Evolutionary conservation across 1,139 yeast species (phyloP).

Genomic region (Yamadazyma diddensiae): DNA sequence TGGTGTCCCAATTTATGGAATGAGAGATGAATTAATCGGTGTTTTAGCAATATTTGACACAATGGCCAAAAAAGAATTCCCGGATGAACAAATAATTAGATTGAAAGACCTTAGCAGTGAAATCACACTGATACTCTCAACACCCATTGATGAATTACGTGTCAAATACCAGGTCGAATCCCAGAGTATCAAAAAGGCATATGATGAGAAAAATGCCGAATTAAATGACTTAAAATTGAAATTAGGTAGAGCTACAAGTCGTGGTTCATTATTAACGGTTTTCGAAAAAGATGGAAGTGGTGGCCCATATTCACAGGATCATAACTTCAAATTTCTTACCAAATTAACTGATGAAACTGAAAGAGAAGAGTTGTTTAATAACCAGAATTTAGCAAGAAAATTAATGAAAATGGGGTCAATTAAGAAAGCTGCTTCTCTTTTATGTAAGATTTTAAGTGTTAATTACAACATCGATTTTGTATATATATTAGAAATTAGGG

Average conservation of each 20-base stretch:
- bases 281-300: conserved; percentile 65
- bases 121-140: conserved; percentile 41
- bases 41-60: conserved; percentile 60
- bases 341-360: conserved; percentile 21
- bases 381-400: conserved; percentile 32
- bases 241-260: conserved; percentile 57
- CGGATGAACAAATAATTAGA: conserved; percentile 27
- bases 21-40: conserved; percentile 48
- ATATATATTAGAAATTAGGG: conserved; percentile 55
- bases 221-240: conserved; percentile 26
- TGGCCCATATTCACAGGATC: conserved; percentile 50
- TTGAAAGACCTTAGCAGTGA: conserved; percentile 40
- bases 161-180: conserved; percentile 2
- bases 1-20: conserved; percentile 54
- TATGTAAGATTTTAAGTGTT: conserved; percentile 40
- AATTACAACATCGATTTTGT: conserved; percentile 46
- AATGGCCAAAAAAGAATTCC: conserved; percentile 36
- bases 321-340: conserved; percentile 36
- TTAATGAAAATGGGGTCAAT: conserved; percentile 40
- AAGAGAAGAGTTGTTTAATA: conserved; percentile 17
- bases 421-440: conserved; percentile 38
- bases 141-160: conserved; percentile 23
- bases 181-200: conserved; percentile 3
- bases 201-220: conserved; percentile 19
- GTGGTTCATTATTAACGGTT: conserved; percentile 35